phyloP scores from a whole-genome alignment of 2,329 filamentous ascomycete species.

The Exophiala xenobiotica region DNA sequence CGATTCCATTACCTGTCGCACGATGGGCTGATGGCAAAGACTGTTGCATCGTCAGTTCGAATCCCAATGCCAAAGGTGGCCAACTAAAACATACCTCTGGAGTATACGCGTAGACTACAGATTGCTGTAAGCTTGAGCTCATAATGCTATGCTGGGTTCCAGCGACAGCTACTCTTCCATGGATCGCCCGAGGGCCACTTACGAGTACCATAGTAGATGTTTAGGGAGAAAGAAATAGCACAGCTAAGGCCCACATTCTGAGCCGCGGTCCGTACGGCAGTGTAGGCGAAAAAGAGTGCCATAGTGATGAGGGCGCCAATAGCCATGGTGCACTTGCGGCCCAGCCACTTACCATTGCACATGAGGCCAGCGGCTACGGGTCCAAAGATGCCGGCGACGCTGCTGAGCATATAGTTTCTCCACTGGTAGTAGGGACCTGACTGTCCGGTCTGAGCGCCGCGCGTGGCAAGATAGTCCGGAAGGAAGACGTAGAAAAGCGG shows the following conservation, averaged over 20 bases:
- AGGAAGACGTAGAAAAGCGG: conserved; percentile 79
- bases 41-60: background rate
- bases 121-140: background rate
- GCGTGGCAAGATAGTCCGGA: conserved; percentile 43
- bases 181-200: background rate
- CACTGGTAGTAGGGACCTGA: conserved; percentile 73
- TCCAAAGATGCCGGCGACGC: conserved; percentile 69
- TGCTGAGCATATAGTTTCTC: conserved; percentile 78
- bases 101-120: conserved; percentile 67
- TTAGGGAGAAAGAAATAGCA: conserved; percentile 67
- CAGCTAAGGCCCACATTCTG: conserved; percentile 70
- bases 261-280: conserved; percentile 59
- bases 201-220: conserved; percentile 64
- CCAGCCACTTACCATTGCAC: conserved; percentile 68
- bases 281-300: conserved; percentile 74
- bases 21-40: conserved; percentile 61
- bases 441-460: conserved; percentile 69
- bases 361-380: conserved; percentile 68
- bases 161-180: background rate
- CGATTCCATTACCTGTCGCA: conserved; percentile 71
- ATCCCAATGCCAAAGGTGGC: conserved; percentile 43
- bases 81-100: conserved; percentile 61
- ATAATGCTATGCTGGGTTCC: background rate
- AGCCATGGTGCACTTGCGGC: conserved; percentile 70
- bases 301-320: conserved; percentile 61